Conservation (phyloP, 164 flowering plant species). For the Magnolia sinica region DNA sequence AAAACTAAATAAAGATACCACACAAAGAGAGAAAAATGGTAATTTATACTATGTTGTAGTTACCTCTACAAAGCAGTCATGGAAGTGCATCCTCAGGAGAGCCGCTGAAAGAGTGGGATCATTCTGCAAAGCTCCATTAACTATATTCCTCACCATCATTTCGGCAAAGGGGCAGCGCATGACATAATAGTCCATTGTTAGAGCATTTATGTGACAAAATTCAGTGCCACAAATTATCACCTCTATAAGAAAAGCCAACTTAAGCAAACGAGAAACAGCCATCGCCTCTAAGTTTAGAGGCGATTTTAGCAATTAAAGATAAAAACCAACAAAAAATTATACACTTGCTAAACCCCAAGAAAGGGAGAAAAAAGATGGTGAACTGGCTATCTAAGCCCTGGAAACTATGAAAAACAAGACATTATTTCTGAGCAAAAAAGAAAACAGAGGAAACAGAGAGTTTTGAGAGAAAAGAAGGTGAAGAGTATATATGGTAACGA, state of each 20-base stretch:
- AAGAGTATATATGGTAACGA: too few relatives aligned
- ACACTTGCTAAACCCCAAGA: not conserved
- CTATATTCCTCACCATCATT: slow-evolving; percentile 45
- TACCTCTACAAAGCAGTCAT: slow-evolving; percentile 73
- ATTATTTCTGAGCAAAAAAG: not conserved
- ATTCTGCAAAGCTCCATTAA: slow-evolving; percentile 42
- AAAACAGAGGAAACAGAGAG: not conserved
- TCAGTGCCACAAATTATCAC: slow-evolving; percentile 19
- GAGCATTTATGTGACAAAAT: slow-evolving; percentile 29
- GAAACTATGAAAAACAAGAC: not conserved
- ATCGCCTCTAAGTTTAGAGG: not conserved
- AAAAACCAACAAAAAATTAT: not conserved
- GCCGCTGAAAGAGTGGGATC: slow-evolving; percentile 77
- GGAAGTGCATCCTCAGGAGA: slow-evolving; percentile 80
- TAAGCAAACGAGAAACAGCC: slow-evolving; percentile 13
- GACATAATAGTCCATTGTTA: slow-evolving; percentile 58
- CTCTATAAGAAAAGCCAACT: slow-evolving; percentile 15
- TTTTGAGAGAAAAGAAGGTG: not conserved
- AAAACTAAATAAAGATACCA: too few relatives aligned
- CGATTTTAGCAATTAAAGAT: not conserved
- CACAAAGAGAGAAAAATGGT: too few relatives aligned
- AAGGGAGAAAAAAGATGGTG: not conserved
- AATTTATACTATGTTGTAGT: too few relatives aligned
- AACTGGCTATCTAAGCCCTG: not conserved
- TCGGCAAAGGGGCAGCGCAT: slow-evolving; percentile 70